Percentiles rank a stretch among this genome's conserved stretches.
These are phyloP conservation scores for Candolleomyces eurysporus DNA, from an alignment of 768 basidiomycete species.

Conservation along the genomic window DNA sequence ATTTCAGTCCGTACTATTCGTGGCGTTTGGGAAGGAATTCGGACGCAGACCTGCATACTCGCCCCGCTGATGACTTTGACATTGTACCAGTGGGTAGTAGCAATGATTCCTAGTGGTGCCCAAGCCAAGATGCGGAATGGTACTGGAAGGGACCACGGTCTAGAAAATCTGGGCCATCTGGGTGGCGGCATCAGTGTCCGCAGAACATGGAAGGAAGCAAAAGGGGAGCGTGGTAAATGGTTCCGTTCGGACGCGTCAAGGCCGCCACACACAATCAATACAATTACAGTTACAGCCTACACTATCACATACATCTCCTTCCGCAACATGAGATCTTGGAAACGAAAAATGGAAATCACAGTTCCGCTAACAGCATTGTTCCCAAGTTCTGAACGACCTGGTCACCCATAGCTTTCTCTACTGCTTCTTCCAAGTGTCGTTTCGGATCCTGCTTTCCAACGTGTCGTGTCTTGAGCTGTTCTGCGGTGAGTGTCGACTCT, in stretches of 20 bases:
- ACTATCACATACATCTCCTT: no score
- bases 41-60: slow-evolving; percentile 69
- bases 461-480: slow-evolving; percentile 95
- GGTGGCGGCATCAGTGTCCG: background rate
- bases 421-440: slow-evolving; percentile 94
- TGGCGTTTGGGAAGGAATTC: background rate
- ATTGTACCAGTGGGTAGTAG: slow-evolving; percentile 50
- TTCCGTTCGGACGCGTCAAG: no score
- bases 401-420: slow-evolving; percentile 97
- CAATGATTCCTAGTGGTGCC: slow-evolving; percentile 51
- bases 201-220: background rate
- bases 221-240: background rate
- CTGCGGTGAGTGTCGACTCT: slow-evolving; percentile 90
- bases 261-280: no score
- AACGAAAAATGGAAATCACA: slow-evolving; percentile 40
- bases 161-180: background rate
- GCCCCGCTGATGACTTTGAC: slow-evolving; percentile 56
- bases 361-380: slow-evolving; percentile 91
- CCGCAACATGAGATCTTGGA: no score
- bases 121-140: slow-evolving; percentile 45
- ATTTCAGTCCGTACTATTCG: background rate
- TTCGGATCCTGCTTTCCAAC: slow-evolving; percentile 99
- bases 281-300: no score
- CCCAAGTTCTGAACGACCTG: slow-evolving; percentile 95
- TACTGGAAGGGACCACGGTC: slow-evolving; percentile 4